Evolutionary conservation across 2,329 filamentous ascomycete genomes (phyloP).

Genomic region (Diaporthe ampelina): DNA sequence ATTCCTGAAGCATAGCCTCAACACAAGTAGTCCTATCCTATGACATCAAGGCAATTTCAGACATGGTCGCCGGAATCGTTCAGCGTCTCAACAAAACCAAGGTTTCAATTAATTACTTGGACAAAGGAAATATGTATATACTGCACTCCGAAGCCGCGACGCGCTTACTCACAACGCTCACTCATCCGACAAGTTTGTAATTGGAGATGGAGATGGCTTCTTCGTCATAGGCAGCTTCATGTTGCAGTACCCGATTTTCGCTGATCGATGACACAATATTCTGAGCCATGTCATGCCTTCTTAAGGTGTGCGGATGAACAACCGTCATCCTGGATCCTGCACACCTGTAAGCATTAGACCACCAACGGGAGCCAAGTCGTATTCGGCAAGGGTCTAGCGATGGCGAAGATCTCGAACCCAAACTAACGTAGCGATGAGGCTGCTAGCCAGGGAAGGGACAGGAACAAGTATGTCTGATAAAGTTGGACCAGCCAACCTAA

Average conservation of each 20-base stretch:
- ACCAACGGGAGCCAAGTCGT: conserved; percentile 12
- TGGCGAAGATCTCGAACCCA: neutral
- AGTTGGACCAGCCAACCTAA: neutral
- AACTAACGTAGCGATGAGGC: too few species aligned
- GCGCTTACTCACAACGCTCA: neutral
- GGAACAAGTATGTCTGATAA: neutral
- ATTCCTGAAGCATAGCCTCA: conserved; percentile 2
- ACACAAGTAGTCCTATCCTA: neutral
- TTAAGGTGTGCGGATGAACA: neutral
- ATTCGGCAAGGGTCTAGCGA: neutral
- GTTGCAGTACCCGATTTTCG: too few species aligned
- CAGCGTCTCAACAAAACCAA: neutral
- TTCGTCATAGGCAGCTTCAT: neutral
- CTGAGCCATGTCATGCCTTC: neutral
- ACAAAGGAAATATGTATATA: neutral
- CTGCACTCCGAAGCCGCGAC: neutral
- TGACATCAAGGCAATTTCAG: conserved; percentile 13
- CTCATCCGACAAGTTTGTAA: neutral
- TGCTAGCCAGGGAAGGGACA: too few species aligned
- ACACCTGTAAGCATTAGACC: neutral
- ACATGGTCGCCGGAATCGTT: neutral
- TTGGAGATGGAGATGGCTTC: neutral
- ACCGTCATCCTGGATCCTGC: neutral
- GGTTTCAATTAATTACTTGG: too few species aligned
- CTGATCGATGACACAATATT: neutral